A percentile compares a stretch with the other conserved stretches of the same genome.
Conservation (phyloP, 768 basidiomycete species). For the Lentinula edodes region DNA sequence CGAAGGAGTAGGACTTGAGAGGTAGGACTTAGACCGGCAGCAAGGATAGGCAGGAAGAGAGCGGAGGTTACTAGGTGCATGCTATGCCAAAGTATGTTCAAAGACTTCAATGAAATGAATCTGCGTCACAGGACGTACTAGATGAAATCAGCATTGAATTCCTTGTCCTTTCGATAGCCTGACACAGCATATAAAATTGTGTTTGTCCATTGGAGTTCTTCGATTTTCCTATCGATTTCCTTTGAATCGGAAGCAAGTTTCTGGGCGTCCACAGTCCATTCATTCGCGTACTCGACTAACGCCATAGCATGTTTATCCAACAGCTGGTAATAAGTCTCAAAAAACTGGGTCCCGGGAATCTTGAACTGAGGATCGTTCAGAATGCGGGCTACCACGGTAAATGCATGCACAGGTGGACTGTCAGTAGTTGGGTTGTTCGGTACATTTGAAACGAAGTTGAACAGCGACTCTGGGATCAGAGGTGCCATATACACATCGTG, state of each 20-base stretch:
- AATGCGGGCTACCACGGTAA: constrained; percentile 22
- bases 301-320: constrained; percentile 26
- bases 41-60: constrained; percentile 50
- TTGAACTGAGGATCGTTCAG: constrained; percentile 33
- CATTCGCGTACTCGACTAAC: constrained; percentile 33
- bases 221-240: constrained; percentile 47
- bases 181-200: constrained; percentile 50
- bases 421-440: not conserved
- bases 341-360: constrained; percentile 11
- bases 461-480: constrained; percentile 25
- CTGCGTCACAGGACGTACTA: constrained; percentile 25
- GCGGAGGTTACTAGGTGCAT: constrained; percentile 66
- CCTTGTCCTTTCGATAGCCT: constrained; percentile 35
- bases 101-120: not conserved
- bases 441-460: not conserved
- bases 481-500: constrained; percentile 32
- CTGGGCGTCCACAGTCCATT: constrained; percentile 36
- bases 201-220: constrained; percentile 57
- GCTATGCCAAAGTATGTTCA: constrained; percentile 25
- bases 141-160: constrained; percentile 52
- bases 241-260: constrained; percentile 18
- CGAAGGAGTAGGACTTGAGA: constrained; percentile 53
- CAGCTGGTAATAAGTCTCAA: constrained; percentile 14
- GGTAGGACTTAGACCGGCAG: constrained; percentile 30
- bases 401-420: not conserved